These are phyloP conservation scores for Prillingera fragicola DNA, from an alignment of 1,284 basidiomycete species.

Conservation along the genomic window DNA sequence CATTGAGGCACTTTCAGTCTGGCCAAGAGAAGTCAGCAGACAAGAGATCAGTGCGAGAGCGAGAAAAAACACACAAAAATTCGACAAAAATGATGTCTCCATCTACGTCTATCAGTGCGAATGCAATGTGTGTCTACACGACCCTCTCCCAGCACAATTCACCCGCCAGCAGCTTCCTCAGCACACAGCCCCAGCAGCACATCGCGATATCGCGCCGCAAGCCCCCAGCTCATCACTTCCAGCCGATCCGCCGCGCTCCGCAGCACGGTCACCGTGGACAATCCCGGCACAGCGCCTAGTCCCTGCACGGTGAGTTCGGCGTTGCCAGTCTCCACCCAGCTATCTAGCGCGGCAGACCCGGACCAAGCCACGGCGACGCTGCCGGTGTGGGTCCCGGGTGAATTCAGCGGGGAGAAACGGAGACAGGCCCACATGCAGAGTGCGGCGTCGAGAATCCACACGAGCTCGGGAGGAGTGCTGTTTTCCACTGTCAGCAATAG, in stretches of 20 bases:
- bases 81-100: no score
- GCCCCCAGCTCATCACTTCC: constrained; percentile 18
- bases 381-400: background rate
- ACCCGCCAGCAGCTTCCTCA: no score
- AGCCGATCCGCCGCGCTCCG: constrained; percentile 13
- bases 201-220: constrained; percentile 18
- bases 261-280: constrained; percentile 10
- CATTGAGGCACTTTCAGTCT: no score
- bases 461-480: constrained; percentile 21
- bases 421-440: constrained; percentile 23
- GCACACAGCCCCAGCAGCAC: constrained; percentile 9
- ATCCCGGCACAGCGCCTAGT: constrained; percentile 3
- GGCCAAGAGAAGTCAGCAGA: no score
- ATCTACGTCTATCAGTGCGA: no score
- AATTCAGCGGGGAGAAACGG: background rate
- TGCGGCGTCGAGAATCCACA: constrained; percentile 24
- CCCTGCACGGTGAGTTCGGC: constrained; percentile 11
- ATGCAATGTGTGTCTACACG: no score
- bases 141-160: no score
- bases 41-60: no score
- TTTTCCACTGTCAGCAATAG: background rate
- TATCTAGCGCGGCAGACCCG: constrained; percentile 9
- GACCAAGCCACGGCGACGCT: constrained; percentile 14
- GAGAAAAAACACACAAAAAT: no score
- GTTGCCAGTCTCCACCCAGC: constrained; percentile 19